Percentiles rank a stretch among this genome's conserved stretches.
Evolutionary conservation across 768 basidiomycete species (phyloP).

Genomic region (Tricholoma flavovirens): DNA sequence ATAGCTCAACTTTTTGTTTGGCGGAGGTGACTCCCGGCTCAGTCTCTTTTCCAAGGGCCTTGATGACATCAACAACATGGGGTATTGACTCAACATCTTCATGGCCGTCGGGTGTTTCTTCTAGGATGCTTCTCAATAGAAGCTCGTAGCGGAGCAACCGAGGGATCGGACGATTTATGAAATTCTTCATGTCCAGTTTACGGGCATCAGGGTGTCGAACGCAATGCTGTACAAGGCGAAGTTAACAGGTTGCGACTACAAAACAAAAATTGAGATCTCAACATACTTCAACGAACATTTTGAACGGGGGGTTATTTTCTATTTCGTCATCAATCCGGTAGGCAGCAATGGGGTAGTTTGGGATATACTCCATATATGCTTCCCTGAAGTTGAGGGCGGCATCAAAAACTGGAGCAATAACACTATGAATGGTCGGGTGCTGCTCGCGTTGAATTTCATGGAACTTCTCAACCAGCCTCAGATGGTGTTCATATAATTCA

Average conservation of each 20-base stretch:
- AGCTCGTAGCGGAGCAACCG: conserved; percentile 86
- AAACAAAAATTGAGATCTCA: neutral
- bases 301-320: conserved; percentile 75
- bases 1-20: conserved; percentile 85
- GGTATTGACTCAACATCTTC: conserved; percentile 82
- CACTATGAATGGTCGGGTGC: conserved; percentile 68
- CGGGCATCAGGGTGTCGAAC: conserved; percentile 70
- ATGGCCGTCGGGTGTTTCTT: conserved; percentile 67
- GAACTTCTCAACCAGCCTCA: conserved; percentile 70
- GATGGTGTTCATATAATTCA: conserved; percentile 71
- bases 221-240: conserved; percentile 28
- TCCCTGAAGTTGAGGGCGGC: conserved; percentile 90
- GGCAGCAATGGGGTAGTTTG: conserved; percentile 90
- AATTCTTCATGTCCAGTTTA: conserved; percentile 86
- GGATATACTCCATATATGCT: conserved; percentile 88
- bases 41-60: conserved; percentile 77
- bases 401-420: conserved; percentile 82
- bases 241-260: conserved; percentile 11
- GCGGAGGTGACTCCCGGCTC: conserved; percentile 83
- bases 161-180: conserved; percentile 89
- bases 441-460: conserved; percentile 87
- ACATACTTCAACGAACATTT: conserved; percentile 70
- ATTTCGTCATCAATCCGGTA: conserved; percentile 86
- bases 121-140: conserved; percentile 72
- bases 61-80: conserved; percentile 82